Base-by-base conservation (phyloP, 2,329 filamentous ascomycete species). In the Bipolaris victoriae region DNA sequence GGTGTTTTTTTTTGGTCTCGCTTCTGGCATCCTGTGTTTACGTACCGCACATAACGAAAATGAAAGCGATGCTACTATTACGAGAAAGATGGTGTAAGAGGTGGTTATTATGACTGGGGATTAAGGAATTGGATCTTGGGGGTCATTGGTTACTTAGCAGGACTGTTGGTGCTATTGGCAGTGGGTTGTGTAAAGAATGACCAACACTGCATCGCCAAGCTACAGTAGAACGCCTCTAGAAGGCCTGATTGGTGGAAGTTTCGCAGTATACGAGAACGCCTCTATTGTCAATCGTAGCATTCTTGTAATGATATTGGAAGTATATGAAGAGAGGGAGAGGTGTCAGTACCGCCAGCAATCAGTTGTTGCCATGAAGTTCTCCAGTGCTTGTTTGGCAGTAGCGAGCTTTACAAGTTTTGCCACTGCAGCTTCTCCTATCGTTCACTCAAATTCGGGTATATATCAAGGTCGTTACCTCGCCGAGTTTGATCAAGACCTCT, bases 401-500 rank as follows among this genome's bases (percentile, higher is more conserved):
- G 47, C 24, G 15, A 46, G 37, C 15, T 24, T 51, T 20, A 35
- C 46, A 29, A 18, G 40, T 7, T 7, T 40, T n/a, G 20, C 36
- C 26, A 7, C 24, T 29, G 51, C 51, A 13, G 24, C 55, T 37
- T 44, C 55, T 1, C 63, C 66, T 4, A 31, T 64, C n/a, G 62
- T 64, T 6, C 64, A 65, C 22, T 71, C 67, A 3, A 52, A 66
- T 39, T 64, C 68, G 15, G 70, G 71, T 2, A 62, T 63, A 11
- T 73, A 71, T 26, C 60, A 70, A 31, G 71, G 71, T 11, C 64
- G 69, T 7, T 55, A 71, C 45, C 61, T 74, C 1, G 58, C 65
- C 1, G 61, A 65, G 7, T 74, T 72, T 15, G 52, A 68, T 20
- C 71, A 74, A 50, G 70, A 73, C 43, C 9, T 74, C 2, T 74